Evolutionary conservation across 83 land plant genomes (phyloP).

Genomic region (Picea abies): DNA sequence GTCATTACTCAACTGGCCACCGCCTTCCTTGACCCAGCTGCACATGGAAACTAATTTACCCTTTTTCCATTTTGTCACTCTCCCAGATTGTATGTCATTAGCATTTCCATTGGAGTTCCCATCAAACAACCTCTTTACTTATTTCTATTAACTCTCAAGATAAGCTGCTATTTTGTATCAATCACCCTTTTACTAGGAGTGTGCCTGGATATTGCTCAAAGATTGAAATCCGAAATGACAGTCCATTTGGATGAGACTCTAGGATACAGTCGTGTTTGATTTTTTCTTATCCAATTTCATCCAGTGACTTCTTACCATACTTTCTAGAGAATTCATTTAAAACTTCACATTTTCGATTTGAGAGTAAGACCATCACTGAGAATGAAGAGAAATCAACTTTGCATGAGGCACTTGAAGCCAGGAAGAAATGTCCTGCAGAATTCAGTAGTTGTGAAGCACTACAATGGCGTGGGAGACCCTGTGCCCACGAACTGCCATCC

Average conservation of each 20-base stretch:
- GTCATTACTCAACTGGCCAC: too few species aligned
- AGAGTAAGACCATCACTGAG: constrained; percentile 42
- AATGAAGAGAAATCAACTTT: constrained; percentile 46
- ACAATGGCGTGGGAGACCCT: constrained; percentile 61
- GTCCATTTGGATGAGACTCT: background rate
- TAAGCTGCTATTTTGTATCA: constrained; percentile 25
- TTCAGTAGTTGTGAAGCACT: constrained; percentile 51
- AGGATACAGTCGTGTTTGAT: background rate
- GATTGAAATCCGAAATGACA: constrained; percentile 47
- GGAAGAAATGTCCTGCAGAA: constrained; percentile 40
- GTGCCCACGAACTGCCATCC: background rate
- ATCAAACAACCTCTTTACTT: too few species aligned
- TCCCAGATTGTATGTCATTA: too few species aligned
- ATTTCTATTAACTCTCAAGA: background rate
- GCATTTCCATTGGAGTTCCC: too few species aligned
- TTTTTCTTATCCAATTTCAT: constrained; percentile 15
- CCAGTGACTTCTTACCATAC: background rate
- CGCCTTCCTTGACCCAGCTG: too few species aligned
- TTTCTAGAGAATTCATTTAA: constrained; percentile 7
- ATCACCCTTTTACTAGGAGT: constrained; percentile 56
- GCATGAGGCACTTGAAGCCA: constrained; percentile 38
- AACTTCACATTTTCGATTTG: constrained; percentile 28
- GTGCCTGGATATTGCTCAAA: constrained; percentile 79
- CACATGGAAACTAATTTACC: too few species aligned
- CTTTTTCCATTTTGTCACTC: too few species aligned